phyloP scores from a whole-genome alignment of 441 rosid species.

The Populus hybrid region DNA sequence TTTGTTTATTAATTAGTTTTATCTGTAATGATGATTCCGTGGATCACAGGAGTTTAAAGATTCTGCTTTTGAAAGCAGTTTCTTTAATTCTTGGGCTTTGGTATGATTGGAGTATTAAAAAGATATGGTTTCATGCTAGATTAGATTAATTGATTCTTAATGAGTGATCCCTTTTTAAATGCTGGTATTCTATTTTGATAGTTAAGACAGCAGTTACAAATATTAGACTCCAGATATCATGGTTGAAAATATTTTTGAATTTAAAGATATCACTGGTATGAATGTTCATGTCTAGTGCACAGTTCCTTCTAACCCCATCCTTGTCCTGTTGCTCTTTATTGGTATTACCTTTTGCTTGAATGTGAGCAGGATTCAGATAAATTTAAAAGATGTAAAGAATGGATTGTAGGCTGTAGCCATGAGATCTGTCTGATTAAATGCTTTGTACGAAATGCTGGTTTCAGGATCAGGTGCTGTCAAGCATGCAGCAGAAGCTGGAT shows the following conservation, averaged over 20 bases:
- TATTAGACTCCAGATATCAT: background rate
- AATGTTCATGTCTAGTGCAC: background rate
- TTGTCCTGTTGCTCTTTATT: background rate
- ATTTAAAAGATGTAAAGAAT: background rate
- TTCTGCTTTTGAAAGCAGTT: background rate
- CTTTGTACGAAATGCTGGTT: slow-evolving; percentile 4
- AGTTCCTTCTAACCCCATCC: background rate
- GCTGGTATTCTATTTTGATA: background rate
- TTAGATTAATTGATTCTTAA: background rate
- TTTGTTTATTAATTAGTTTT: background rate
- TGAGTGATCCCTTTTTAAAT: background rate
- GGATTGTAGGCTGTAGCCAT: background rate
- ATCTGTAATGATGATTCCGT: background rate
- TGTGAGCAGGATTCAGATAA: background rate
- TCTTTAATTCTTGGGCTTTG: background rate
- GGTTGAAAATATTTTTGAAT: background rate
- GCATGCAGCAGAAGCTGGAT: slow-evolving; percentile 90
- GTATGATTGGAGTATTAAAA: no score
- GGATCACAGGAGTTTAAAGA: background rate
- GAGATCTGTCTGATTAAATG: background rate
- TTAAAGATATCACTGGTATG: background rate
- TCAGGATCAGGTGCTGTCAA: slow-evolving; percentile 78
- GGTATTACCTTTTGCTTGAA: background rate
- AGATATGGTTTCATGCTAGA: background rate
- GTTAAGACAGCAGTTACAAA: background rate